Evolutionary conservation across 225 moss, liverwort and hornwort genomes (phyloP).

Genomic region (Takakia lepidozioides): DNA sequence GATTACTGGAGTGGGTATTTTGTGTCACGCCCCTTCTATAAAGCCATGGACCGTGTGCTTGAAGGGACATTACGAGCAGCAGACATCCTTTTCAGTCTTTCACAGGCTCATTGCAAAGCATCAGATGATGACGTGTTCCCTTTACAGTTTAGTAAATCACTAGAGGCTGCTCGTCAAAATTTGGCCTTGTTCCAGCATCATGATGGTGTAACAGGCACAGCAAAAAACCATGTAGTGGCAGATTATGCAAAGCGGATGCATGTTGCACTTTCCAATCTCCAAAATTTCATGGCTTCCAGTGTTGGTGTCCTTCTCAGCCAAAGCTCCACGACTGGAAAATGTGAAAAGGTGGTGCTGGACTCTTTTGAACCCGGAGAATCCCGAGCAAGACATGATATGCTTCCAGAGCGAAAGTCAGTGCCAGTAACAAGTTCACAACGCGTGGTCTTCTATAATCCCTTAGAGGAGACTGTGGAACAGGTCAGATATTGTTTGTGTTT

Average conservation of each 20-base stretch:
- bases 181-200: conserved; percentile 96
- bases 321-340: conserved; percentile 21
- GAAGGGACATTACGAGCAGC: conserved; percentile 88
- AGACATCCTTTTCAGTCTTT: conserved; percentile 77
- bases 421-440: conserved; percentile 58
- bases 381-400: conserved; percentile 32
- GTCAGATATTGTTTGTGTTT: conserved; percentile 23
- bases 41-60: conserved; percentile 89
- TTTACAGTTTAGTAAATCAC: conserved; percentile 37
- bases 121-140: conserved; percentile 19
- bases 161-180: conserved; percentile 78
- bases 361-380: conserved; percentile 59
- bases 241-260: conserved; percentile 86
- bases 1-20: conserved; percentile 99
- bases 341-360: conserved; percentile 17
- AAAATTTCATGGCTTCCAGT: conserved; percentile 65
- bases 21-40: conserved; percentile 90
- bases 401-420: conserved; percentile 28
- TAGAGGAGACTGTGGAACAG: conserved; percentile 69
- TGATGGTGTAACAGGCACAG: conserved; percentile 95
- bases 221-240: conserved; percentile 80
- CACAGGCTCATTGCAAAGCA: conserved; percentile 43
- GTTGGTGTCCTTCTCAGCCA: conserved; percentile 59
- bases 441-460: conserved; percentile 82
- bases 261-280: conserved; percentile 58